Percentiles rank a stretch among this genome's conserved stretches.
phyloP scores from a whole-genome alignment of 2,329 filamentous ascomycete species.

The Arthrobotrys sinensis region DNA sequence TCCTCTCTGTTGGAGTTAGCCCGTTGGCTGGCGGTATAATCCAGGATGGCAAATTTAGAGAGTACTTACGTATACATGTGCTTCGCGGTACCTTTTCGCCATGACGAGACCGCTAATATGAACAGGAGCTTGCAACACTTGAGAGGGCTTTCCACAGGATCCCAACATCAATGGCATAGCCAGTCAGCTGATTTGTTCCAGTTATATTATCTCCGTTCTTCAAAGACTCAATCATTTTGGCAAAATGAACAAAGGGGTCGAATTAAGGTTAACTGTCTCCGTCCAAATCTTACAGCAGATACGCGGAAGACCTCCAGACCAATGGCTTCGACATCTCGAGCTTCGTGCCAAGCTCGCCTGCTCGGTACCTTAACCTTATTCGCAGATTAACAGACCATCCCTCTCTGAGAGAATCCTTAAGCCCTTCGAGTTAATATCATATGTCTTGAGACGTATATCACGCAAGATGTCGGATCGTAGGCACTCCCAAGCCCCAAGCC shows the following conservation, averaged over 20 bases:
- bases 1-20: slow-evolving; percentile 5
- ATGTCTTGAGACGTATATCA: slow-evolving; percentile 29
- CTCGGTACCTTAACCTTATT: slow-evolving; percentile 57
- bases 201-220: slow-evolving; percentile 15
- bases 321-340: slow-evolving; percentile 38
- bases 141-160: slow-evolving; percentile 7
- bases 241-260: slow-evolving; percentile 32
- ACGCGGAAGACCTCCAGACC: slow-evolving; percentile 17
- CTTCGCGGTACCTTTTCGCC: slow-evolving; percentile 7
- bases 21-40: slow-evolving; percentile 16
- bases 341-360: slow-evolving; percentile 32
- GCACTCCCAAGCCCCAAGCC: background rate
- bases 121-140: background rate
- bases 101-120: background rate
- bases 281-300: slow-evolving; percentile 30
- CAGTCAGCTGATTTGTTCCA: slow-evolving; percentile 27
- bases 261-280: slow-evolving; percentile 28
- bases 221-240: background rate
- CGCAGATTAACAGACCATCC: slow-evolving; percentile 26
- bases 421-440: background rate
- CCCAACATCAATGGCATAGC: background rate
- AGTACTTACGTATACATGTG: slow-evolving; percentile 2
- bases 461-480: slow-evolving; percentile 14
- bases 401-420: background rate
- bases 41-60: background rate